Evolutionary conservation across 2,329 filamentous ascomycete genomes (phyloP).

Genomic region (Pseudogymnoascus destructans): DNA sequence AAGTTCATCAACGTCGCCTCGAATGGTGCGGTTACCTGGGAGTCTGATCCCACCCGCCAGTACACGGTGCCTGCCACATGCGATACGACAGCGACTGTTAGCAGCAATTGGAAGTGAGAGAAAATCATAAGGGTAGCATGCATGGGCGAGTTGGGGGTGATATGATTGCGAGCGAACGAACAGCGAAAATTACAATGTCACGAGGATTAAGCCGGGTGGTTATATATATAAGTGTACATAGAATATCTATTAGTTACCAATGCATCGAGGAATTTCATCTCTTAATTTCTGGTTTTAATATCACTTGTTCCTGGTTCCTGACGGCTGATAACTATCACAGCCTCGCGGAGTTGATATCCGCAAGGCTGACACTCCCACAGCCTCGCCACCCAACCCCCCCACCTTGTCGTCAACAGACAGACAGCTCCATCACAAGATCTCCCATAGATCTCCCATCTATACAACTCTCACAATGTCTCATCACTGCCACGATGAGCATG

Average conservation of each 20-base stretch:
- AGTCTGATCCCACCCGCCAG: slow-evolving; percentile 31
- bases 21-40: slow-evolving; percentile 46
- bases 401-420: neutral
- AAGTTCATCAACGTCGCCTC: slow-evolving; percentile 50
- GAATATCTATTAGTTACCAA: neutral
- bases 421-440: neutral
- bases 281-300: neutral
- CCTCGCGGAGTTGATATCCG: neutral
- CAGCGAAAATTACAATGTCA: neutral
- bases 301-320: slow-evolving; percentile 4
- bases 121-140: neutral
- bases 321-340: neutral
- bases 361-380: neutral
- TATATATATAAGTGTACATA: neutral
- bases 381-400: slow-evolving; percentile 1
- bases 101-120: slow-evolving; percentile 14
- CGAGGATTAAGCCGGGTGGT: neutral
- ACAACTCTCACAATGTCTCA: slow-evolving; percentile 25
- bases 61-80: slow-evolving; percentile 16
- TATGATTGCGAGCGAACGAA: neutral
- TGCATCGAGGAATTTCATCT: neutral
- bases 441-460: neutral
- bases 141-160: neutral
- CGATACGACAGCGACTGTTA: slow-evolving; percentile 14
- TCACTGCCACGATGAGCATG: slow-evolving; percentile 35